Conservation (phyloP, 768 basidiomycete species). For the Pleurotus citrinopileatus region DNA sequence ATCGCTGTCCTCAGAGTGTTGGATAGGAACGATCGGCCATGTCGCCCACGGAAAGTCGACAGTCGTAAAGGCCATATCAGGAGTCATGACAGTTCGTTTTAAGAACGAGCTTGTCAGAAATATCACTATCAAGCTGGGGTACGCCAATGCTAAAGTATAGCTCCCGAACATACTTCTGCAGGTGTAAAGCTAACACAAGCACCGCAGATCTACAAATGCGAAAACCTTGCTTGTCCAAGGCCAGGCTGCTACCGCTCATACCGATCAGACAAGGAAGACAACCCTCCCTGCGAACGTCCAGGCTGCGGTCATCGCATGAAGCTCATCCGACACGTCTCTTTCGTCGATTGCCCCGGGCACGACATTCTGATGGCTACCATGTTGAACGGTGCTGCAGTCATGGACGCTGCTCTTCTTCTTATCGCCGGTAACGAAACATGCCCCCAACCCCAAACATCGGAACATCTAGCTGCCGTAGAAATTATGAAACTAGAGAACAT, state of each 20-base stretch:
- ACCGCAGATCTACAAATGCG: conserved; percentile 93
- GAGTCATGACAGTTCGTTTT: conserved; percentile 97
- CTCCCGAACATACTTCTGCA: neutral
- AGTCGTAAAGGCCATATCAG: conserved; percentile 98
- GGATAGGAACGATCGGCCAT: conserved; percentile 92
- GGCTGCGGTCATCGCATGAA: conserved; percentile 91
- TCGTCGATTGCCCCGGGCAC: conserved; percentile 97
- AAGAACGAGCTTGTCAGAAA: conserved; percentile 99
- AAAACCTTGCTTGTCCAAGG: conserved; percentile 88
- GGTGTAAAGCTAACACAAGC: neutral
- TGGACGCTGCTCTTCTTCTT: conserved; percentile 96
- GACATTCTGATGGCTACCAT: conserved; percentile 99
- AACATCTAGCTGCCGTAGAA: conserved; percentile 97
- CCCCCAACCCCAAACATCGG: conserved; percentile 97
- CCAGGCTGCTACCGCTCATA: conserved; percentile 95
- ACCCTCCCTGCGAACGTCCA: conserved; percentile 89
- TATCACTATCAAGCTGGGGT: conserved; percentile 99
- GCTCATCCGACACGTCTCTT: conserved; percentile 94
- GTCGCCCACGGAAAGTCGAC: conserved; percentile 98
- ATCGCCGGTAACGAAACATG: conserved; percentile 98
- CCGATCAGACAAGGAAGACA: conserved; percentile 90
- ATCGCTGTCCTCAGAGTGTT: conserved; percentile 1
- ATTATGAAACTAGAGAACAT: conserved; percentile 99
- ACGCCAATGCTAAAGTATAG: conserved; percentile 96
- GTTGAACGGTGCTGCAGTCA: conserved; percentile 99